Evolutionary conservation across 2,329 filamentous ascomycete genomes (phyloP), one percentile per base, ranked within the genome.

Genomic region (Colletotrichum zoysiae): DNA sequence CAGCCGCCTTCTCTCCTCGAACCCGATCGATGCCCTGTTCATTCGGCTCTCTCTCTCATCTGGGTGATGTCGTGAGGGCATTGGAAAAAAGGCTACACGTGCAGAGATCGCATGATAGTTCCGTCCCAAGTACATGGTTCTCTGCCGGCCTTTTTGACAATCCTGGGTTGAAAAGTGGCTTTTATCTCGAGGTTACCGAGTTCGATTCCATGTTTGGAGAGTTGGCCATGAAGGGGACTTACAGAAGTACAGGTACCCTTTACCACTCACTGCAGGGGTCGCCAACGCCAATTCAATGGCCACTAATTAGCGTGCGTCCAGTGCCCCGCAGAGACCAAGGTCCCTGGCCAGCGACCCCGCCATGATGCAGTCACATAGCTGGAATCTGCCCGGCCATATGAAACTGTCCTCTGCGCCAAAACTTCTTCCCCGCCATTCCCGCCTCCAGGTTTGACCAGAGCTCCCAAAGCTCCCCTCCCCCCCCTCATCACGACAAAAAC

Each of bases 381-480:
- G 58, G 58, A 68, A 51, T 50, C 51, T 55, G 50, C 44, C 50
- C 42, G 40, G 65, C 46, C 60, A 65, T 60, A 70, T 72, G 70
- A 72, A 72, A 72, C 70, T 72, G 70, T 72, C 65, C 66, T 70
- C 66, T 70, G 38, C 65, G 60, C 67, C 70, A 67, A 72, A 73
- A 72, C 68, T 68, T 68, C 63, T 68, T 58, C 71, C 70, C 71
- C 71, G 68, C 71, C 71, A 64, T 57, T 67, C 33, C 67, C 51
- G 60, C 71, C 42, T 53, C 55, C 62, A 72, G 71, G 62, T 68
- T 73, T 65, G 60, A 55, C 33, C 55, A 73, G 68, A 73, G 67
- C 67, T 71, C 68, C 42, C 51, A 64, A 61, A 65, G 50, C 73
- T 63, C 64, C 62, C 40, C 14, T 11, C 38, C 12, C 35, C 73